Base-by-base conservation (phyloP, 148 eudicot genomes). In the Dianthus caryophyllus region DNA sequence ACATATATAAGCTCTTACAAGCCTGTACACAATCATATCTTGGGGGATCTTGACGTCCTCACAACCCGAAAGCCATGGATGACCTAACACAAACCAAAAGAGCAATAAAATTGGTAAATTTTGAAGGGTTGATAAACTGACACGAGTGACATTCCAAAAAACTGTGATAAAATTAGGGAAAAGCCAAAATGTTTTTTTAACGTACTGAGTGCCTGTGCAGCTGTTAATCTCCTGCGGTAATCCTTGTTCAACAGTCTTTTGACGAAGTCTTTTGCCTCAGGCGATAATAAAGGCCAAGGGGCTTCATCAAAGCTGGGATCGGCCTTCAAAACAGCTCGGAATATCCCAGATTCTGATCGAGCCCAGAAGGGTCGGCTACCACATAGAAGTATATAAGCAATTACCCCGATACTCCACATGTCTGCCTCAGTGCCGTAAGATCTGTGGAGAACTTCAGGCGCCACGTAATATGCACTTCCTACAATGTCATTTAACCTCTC, bases 341-440 rank as follows among this genome's bases (percentile, higher is more conserved):
- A 92, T 55, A 92, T 92, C 60, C 98, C 96, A 29, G 98, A 89
- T 73, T 92, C 98, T 51, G 98, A 84, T 16, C 98, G 86, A 38
- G 96, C 80, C 98, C 98, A 92, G 48, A 92, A 92, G 38, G 98
- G 98, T 11, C 98, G 78, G 75, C 98, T 92, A 65, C 98, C 98
- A 70, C 98, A 92, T 12, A 92, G 79, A 79, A 92, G 90, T 77
- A 92, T 92, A 74, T 89, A 92, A 50, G 94, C 98, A 80, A 92
- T 92, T n/a, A 92, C 98, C 39, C 98, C 98, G 26, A 92, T 85
- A 75, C 98, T 92, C 98, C 98, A 89, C 98, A 92, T 92, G 69
- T 92, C 98, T 29, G 96, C 98, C 74, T 92, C 98, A 16, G 98
- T 89, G 64, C 98, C 98, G 66, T 92, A 92, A 20, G 96, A 87